Percentiles rank a stretch among this genome's conserved stretches.
These are phyloP conservation scores for Apophysomyces variabilis DNA, from an alignment of 371 early-diverging fungal species.

Conservation along the genomic window DNA sequence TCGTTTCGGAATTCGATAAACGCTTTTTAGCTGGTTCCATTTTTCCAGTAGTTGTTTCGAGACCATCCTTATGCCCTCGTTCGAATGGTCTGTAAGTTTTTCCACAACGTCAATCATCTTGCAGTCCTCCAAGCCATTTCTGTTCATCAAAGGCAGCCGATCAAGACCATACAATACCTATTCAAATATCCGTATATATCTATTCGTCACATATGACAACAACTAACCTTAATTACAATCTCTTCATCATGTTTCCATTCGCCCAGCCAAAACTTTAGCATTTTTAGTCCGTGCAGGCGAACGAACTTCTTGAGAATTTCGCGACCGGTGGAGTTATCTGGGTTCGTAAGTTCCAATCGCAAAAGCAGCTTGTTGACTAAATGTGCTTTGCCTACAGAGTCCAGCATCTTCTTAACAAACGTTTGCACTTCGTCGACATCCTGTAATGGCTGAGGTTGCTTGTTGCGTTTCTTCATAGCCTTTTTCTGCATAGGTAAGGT, in stretches of 20 bases:
- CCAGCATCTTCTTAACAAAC: conserved; percentile 66
- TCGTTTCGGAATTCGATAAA: conserved; percentile 62
- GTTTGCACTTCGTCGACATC: conserved; percentile 61
- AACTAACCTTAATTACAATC: conserved; percentile 30
- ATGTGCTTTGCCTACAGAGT: conserved; percentile 56
- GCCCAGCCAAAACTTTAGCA: conserved; percentile 46
- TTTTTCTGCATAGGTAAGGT: conserved; percentile 38
- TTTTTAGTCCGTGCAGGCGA: conserved; percentile 41
- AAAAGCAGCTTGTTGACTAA: conserved; percentile 48
- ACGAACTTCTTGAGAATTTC: conserved; percentile 36
- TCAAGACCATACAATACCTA: conserved; percentile 24
- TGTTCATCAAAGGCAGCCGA: conserved; percentile 56
- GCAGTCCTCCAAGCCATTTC: conserved; percentile 72
- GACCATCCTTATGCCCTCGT: conserved; percentile 43
- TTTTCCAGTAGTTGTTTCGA: conserved; percentile 44
- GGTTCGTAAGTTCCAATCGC: conserved; percentile 34
- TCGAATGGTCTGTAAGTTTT: conserved; percentile 44
- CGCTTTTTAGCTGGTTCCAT: conserved; percentile 57
- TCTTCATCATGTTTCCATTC: conserved; percentile 42
- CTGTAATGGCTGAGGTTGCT: conserved; percentile 37
- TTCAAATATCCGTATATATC: neutral
- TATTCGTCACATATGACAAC: neutral
- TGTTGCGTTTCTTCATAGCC: conserved; percentile 22
- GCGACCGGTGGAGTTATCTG: conserved; percentile 24
- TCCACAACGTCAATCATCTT: conserved; percentile 55